These are phyloP conservation scores for Nakaseomyces nivariensis DNA, from an alignment of 1,139 yeast species.

Conservation along the genomic window DNA sequence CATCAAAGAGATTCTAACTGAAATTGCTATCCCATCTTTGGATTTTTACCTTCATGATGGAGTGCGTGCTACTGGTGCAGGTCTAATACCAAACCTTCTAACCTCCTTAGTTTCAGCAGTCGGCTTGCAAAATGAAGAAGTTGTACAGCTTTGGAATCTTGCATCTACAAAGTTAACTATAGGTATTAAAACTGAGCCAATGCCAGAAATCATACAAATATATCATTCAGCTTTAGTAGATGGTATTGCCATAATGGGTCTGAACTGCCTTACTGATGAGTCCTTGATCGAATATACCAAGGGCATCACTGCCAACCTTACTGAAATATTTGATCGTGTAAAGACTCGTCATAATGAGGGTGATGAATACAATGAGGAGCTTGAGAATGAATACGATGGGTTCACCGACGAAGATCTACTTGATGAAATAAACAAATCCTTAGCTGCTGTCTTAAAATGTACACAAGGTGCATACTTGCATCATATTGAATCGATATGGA, in stretches of 20 bases:
- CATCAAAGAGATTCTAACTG: slow-evolving; percentile 67
- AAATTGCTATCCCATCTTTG: slow-evolving; percentile 78
- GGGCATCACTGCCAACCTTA: slow-evolving; percentile 51
- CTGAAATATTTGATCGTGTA: slow-evolving; percentile 63
- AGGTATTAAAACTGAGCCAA: slow-evolving; percentile 68
- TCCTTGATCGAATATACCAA: slow-evolving; percentile 52
- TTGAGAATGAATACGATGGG: slow-evolving; percentile 75
- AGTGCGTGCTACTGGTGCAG: slow-evolving; percentile 83
- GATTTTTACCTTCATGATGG: slow-evolving; percentile 91
- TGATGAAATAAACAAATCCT: slow-evolving; percentile 73
- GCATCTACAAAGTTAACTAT: slow-evolving; percentile 60
- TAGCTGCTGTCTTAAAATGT: slow-evolving; percentile 65
- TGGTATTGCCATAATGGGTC: slow-evolving; percentile 58
- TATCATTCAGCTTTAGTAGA: slow-evolving; percentile 67
- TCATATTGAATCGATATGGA: slow-evolving; percentile 50
- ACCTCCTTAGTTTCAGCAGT: slow-evolving; percentile 58
- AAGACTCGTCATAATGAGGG: slow-evolving; percentile 64
- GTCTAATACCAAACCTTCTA: slow-evolving; percentile 69
- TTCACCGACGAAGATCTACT: slow-evolving; percentile 82
- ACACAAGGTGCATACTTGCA: slow-evolving; percentile 50
- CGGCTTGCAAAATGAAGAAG: slow-evolving; percentile 45
- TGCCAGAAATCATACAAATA: slow-evolving; percentile 70
- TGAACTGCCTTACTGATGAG: slow-evolving; percentile 44
- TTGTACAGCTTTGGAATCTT: slow-evolving; percentile 61
- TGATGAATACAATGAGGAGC: slow-evolving; percentile 43